Evolutionary conservation across 768 basidiomycete species (phyloP).

Genomic region (Sporobolomyces phaffii): DNA sequence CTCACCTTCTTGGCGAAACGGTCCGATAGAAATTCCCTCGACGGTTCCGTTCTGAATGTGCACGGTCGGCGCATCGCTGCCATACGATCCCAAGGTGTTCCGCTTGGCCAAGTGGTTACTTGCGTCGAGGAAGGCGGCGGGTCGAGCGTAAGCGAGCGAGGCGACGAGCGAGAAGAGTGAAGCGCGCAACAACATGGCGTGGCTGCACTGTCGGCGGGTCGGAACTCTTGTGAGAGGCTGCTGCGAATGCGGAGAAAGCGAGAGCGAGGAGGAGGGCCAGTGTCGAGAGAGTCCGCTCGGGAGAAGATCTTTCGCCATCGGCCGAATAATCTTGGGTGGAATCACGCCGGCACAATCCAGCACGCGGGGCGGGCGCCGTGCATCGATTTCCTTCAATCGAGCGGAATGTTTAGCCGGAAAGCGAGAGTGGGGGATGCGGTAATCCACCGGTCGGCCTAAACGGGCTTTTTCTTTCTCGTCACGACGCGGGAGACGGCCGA

Average conservation of each 20-base stretch:
- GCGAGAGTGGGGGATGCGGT: no score
- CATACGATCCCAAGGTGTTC: not conserved
- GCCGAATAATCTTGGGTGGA: no score
- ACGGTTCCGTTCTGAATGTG: conserved; percentile 5
- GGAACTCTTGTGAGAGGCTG: not conserved
- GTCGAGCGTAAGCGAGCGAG: not conserved
- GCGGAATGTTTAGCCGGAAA: no score
- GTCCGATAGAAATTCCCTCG: not conserved
- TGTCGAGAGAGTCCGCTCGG: not conserved
- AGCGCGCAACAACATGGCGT: not conserved
- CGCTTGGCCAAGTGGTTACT: not conserved
- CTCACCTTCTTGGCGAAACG: conserved; percentile 14
- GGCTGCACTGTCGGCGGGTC: no score
- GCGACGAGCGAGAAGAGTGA: not conserved
- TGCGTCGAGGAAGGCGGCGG: not conserved
- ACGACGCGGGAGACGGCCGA: no score
- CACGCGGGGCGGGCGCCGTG: no score
- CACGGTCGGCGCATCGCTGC: not conserved
- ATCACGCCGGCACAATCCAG: no score
- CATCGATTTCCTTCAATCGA: no score
- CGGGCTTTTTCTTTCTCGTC: no score
- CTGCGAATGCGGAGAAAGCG: not conserved
- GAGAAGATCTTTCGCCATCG: no score
- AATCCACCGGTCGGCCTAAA: no score
- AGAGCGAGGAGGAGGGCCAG: not conserved